Evolutionary conservation across 2,329 filamentous ascomycete species (phyloP).

Genomic region (Arthrinium puccinioides): DNA sequence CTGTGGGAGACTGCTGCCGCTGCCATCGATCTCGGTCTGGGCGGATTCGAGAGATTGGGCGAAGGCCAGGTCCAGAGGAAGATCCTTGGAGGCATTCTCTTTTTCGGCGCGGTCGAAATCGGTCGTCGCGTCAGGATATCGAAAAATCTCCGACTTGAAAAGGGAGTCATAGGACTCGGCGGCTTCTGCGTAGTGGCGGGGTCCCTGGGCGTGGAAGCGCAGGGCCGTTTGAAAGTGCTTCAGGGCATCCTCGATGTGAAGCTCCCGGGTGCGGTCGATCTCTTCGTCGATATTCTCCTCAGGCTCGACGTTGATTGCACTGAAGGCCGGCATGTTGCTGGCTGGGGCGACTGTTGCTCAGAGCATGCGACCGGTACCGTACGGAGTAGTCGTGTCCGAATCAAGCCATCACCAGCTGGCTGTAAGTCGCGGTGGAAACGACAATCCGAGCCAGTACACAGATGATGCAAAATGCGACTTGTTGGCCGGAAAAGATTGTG

Average conservation of each 20-base stretch:
- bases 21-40: constrained; percentile 61
- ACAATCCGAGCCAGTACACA: too few species aligned
- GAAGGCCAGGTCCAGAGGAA: constrained; percentile 38
- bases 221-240: constrained; percentile 90
- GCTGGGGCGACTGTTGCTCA: too few species aligned
- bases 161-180: constrained; percentile 74
- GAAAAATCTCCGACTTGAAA: constrained; percentile 90
- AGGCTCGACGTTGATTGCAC: constrained; percentile 87
- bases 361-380: too few species aligned
- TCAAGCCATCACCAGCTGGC: too few species aligned
- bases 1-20: constrained; percentile 75
- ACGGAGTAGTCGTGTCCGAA: too few species aligned
- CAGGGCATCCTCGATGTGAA: constrained; percentile 92
- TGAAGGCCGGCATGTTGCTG: constrained; percentile 65
- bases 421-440: too few species aligned
- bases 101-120: constrained; percentile 70
- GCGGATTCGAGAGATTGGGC: constrained; percentile 45
- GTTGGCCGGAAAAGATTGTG: too few species aligned
- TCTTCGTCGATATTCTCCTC: constrained; percentile 88
- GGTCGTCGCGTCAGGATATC: constrained; percentile 77
- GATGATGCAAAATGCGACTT: neutral
- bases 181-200: constrained; percentile 67
- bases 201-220: constrained; percentile 84
- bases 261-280: constrained; percentile 88
- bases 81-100: constrained; percentile 40